A percentile compares a stretch with the other conserved stretches of the same genome.
Conservation (phyloP, 305 asterid genomes). For the Fraxinus sp. region DNA sequence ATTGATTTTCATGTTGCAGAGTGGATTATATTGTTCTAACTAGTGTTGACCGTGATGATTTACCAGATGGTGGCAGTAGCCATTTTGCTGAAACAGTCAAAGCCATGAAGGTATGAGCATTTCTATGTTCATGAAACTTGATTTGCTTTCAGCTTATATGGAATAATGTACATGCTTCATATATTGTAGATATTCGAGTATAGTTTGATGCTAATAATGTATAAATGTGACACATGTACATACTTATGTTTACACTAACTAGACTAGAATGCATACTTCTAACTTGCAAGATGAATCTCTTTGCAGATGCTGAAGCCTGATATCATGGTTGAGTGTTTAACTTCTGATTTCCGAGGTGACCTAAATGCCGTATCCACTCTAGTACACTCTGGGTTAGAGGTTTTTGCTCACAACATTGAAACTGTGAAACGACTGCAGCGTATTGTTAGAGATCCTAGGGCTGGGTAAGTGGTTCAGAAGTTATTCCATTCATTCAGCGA, state of each 20-base stretch:
- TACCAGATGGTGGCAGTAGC: slow-evolving; percentile 96
- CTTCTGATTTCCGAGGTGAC: slow-evolving; percentile 96
- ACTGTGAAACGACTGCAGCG: slow-evolving; percentile 87
- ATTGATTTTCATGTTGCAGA: slow-evolving; percentile 44
- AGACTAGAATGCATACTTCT: slow-evolving; percentile 19
- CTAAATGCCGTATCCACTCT: slow-evolving; percentile 68
- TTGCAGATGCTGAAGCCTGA: slow-evolving; percentile 80
- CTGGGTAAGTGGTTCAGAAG: slow-evolving; percentile 62
- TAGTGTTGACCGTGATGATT: slow-evolving; percentile 94
- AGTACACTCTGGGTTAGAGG: slow-evolving; percentile 85
- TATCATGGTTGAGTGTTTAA: slow-evolving; percentile 90
- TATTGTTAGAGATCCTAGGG: slow-evolving; percentile 94
- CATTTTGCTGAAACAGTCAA: slow-evolving; percentile 94
- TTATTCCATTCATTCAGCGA: slow-evolving; percentile 15
- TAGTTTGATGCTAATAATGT: slow-evolving; percentile 10
- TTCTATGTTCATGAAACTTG: slow-evolving; percentile 11
- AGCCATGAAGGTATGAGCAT: slow-evolving; percentile 66
- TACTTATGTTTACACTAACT: slow-evolving; percentile 7
- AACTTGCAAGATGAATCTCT: slow-evolving; percentile 25
- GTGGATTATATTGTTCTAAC: slow-evolving; percentile 95
- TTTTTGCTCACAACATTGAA: slow-evolving; percentile 91
- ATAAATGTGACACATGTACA: background rate
- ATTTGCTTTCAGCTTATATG: slow-evolving; percentile 8
- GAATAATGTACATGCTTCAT: slow-evolving; percentile 13
- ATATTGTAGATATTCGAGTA: background rate